phyloP scores from a whole-genome alignment of 768 basidiomycete genomes.

The Boletus pseudopeckii region DNA sequence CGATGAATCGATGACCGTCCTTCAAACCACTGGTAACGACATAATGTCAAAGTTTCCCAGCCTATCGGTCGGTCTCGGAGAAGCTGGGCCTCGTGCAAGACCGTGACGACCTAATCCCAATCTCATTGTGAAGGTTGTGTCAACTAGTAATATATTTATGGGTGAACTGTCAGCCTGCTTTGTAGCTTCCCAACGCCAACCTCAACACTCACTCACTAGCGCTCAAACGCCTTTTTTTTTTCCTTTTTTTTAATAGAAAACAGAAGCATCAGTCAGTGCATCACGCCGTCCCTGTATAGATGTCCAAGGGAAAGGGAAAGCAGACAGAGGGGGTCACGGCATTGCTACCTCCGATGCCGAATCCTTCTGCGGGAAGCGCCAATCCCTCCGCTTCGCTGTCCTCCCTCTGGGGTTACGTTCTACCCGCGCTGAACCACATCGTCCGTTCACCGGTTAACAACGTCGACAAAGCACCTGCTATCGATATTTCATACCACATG shows the following conservation, averaged over 20 bases:
- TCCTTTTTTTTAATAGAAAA: neutral
- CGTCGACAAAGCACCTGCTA: conserved; percentile 59
- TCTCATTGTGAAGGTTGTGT: conserved; percentile 6
- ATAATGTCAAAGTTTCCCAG: conserved; percentile 1
- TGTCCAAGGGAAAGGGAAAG: conserved; percentile 34
- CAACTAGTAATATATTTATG: conserved; percentile 5
- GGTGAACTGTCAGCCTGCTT: neutral
- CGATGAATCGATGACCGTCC: neutral
- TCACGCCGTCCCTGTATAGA: conserved; percentile 2
- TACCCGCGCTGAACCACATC: conserved; percentile 75
- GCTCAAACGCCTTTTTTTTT: neutral
- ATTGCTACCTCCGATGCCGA: conserved; percentile 40
- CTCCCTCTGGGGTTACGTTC: conserved; percentile 70
- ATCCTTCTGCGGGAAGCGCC: conserved; percentile 59
- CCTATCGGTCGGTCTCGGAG: conserved; percentile 7
- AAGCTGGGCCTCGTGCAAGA: neutral
- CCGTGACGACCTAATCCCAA: neutral
- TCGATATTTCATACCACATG: conserved; percentile 70
- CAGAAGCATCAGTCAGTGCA: neutral
- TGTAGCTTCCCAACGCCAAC: conserved; percentile 8
- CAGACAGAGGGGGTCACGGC: conserved; percentile 17
- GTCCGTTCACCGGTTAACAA: conserved; percentile 64
- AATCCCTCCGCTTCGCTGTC: conserved; percentile 72
- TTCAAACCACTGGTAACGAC: neutral
- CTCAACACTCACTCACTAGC: neutral